Base-by-base conservation (phyloP, 2,329 filamentous ascomycete species). In the Botrytis elliptica region DNA sequence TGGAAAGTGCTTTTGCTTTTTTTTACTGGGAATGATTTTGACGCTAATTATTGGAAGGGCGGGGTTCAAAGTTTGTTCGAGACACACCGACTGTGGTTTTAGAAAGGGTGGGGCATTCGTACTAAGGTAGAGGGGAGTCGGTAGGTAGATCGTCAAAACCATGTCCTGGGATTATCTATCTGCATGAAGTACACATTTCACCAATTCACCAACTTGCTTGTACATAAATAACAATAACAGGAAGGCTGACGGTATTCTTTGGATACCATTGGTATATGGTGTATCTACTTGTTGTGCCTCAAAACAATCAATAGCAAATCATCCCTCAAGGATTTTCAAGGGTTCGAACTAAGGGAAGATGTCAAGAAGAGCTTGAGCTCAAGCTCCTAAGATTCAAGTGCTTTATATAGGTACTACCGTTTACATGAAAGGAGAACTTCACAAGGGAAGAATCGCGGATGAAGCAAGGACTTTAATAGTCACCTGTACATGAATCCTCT, bases 21-120 rank as follows among this genome's bases (percentile, higher is more conserved):
- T 66, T 71, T 71, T 52, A 60, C 57, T 64, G n/a, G 65, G 65
- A 55, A 59, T 63, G 44, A 29, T 70, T 62, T 72, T 73, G 71
- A 52, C 71, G 71, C 65, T 70, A 73, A 70, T 33, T 33, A 67
- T 44, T 40, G 49, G 49, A 59, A 42, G 62, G 46, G 40, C 46
- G 70, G 70, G 49, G 55, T 68, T 12, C 49, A 22, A 52, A 29
- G 6, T 29, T 57, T 57, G 66, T 33, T 68, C 8, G 10, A 57
- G 3, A 49, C 7, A 68, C 66, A 57, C 66, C 49, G 55, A 3
- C 36, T 36, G 66, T 68, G 65, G 38, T 1, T 67, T n/a, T 67
- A 67, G 38, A 52, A 67, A n/a, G 49, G 46, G 46, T 55, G 65
- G 65, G 65, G 33, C 44, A 38, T 38, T 12, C 36, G 16, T 16